Evolutionary conservation across 2,329 filamentous ascomycete species (phyloP), one percentile per base, ranked within the genome.

Genomic region (Cryphonectria carpinicola): DNA sequence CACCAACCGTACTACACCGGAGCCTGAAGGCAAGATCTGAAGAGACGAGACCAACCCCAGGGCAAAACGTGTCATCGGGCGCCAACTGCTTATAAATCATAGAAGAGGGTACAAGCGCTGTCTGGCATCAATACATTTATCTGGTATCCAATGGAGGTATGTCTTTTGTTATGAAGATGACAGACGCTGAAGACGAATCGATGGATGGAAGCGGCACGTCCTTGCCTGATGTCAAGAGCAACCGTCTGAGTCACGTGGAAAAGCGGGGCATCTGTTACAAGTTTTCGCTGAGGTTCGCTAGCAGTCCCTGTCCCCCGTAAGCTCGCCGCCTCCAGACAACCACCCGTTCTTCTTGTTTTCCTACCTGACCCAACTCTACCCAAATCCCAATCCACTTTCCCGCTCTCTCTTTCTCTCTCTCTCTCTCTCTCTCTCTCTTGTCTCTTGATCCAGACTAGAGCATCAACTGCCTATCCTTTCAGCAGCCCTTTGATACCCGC

Each of bases 301-400:
- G 60, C 67, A 32, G 66, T 69, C 68, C 68, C 65, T 67, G 75
- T 76, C 76, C 78, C 79, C 78, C 78, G 76, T 78, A 79, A 79
- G 78, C 74, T 82, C 80, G 81, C 81, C 79, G 78, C 79, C 78
- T 79, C 80, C 79, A 82, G 81, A 82, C 82, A 72, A 69, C 65
- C 66, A 67, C 66, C 71, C 22, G 46, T n/a, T 49, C 56, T 69
- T 70, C 65, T 62, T 28, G 19, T 46, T 32, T 49, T 49, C 32
- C 32, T 37, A 62, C 49, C 66, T 22, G 49, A 54, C n/a, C 32
- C 46, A 37, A 68, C 25, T 14, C 58, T 39, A n/a, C 58, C 35
- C 54, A 49, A 54, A 39, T 60, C 65, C 71, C 69, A 71, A 65
- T 56, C 69, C 66, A 58, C 65, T 67, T 52, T 28, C 28, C 28